Evolutionary conservation across 2,329 filamentous ascomycete species (phyloP), one percentile per base, ranked within the genome.

Genomic region (Penicillium psychrosexuale): DNA sequence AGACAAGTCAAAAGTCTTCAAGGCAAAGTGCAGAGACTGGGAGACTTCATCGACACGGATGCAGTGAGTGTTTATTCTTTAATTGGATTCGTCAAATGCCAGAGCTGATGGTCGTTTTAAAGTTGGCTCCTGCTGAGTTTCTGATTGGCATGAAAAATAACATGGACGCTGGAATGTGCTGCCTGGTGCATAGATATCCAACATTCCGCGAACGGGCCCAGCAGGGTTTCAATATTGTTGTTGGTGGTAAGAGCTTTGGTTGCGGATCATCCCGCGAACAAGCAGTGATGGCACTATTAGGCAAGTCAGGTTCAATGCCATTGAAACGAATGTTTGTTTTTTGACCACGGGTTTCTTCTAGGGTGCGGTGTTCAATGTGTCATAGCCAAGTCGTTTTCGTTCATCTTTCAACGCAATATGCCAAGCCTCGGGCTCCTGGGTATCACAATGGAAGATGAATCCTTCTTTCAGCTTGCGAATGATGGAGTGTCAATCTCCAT

Each of bases 381-480:
- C 0, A 77, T 80, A 50, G 77, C 76, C 1, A 62, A 69, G 44
- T 76, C 72, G 0, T 80, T 78, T 53, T 71, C 75, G 0, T 80
- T 79, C 61, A 80, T 80, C 54, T 79, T 76, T 51, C 67, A 67
- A 7, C 70, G 76, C 2, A 80, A 80, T 60, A 72, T 76, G 66
- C 75, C 77, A 0, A 77, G 68, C 34, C 61, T 80, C 0, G 78
- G 78, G 0, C 69, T 80, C 0, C 57, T 80, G 15, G 76, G 76
- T 0, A 76, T 80, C 45, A 67, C 64, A 2, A 70, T 80, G 12
- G 47, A 55, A 0, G 72, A 79, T 48, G 66, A 70, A 8, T 58
- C 43, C 0, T 78, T 80, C 58, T 78, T 71, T 52, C 66, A 72
- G 3, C 58, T 64, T 1, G 74, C 69, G 0, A 39, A 52, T 15